Base-by-base conservation (phyloP, 208 protist genomes). In the Spironucleus salmonicida region DNA sequence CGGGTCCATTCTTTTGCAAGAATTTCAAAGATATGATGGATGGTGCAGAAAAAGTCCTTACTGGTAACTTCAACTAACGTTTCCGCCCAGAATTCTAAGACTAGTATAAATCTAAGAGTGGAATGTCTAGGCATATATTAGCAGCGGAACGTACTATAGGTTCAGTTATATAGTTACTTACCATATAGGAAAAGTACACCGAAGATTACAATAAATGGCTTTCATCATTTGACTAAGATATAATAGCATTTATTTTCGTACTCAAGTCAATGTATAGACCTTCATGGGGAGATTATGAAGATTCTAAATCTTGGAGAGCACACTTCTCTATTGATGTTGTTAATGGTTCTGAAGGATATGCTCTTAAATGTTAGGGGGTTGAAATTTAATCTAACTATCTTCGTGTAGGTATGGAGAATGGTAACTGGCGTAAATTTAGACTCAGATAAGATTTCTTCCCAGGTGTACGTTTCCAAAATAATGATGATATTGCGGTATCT, bases 401-500 rank as follows among this genome's bases (percentile, higher is more conserved):
- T 23, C 74, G 82, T 62, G 59, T 84, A 40, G 82, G 82, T n/a
- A 75, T 75, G 26, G 64, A 71, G 34, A 40, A 38, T 2, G 7
- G 9, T 69, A 42, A 74, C 7, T 82, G 81, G 82, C 39, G 78
- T 34, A 80, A 69, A 15, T 85, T 82, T 42, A 75, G 66, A 42
- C 71, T 81, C 1, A 42, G 83, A 32, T 49, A 77, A 29, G 83
- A 86, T 62, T 86, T 84, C 69, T 78, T 59, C 49, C 79, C 83
- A 27, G 40, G 45, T 32, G 35, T 35, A 9, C 85, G 83, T 68
- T 59, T 85, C 19, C 81, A 85, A 29, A 79, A 75, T 1, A 79
- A 85, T 35, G 82, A 85, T 45, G 82, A 85, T 71, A 85, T 85
- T 30, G 40, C 78, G 9, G 78, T 59, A 1, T 82, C 79, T 39